A percentile compares a stretch with the other conserved stretches of the same genome.
phyloP scores from a whole-genome alignment of 1,139 yeast genomes.

The Nakaseomyces bracarensis region DNA sequence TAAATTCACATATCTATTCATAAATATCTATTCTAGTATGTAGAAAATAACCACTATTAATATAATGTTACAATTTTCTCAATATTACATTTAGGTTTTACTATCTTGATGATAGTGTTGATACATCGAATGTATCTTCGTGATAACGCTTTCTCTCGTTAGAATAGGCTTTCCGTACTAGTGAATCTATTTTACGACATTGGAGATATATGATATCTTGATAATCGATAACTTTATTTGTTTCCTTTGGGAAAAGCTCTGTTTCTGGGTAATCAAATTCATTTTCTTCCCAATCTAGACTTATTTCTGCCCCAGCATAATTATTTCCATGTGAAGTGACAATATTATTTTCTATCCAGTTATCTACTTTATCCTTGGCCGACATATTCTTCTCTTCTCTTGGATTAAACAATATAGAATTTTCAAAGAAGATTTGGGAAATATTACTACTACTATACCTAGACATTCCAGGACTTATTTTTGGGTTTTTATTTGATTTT shows the following conservation, averaged over 20 bases:
- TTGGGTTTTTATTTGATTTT: background rate
- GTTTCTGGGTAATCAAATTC: constrained; percentile 21
- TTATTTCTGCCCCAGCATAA: constrained; percentile 14
- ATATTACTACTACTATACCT: background rate
- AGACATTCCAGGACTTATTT: background rate
- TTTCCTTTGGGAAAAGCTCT: too few species aligned
- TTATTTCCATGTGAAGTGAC: background rate
- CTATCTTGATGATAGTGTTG: constrained; percentile 8
- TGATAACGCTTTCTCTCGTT: constrained; percentile 11
- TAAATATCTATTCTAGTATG: too few species aligned
- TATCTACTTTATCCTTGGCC: constrained; percentile 49
- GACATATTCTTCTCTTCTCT: constrained; percentile 52
- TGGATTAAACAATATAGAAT: constrained; percentile 41
- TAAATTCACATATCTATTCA: too few species aligned
- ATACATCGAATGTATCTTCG: constrained; percentile 4
- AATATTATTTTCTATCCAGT: constrained; percentile 56
- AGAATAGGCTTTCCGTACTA: constrained; percentile 23
- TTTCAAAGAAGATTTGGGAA: background rate
- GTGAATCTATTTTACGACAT: constrained; percentile 25
- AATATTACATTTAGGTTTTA: too few species aligned
- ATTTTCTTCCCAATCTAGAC: constrained; percentile 29
- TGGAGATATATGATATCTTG: constrained; percentile 28
- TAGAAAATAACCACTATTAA: too few species aligned
- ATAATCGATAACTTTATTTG: constrained; percentile 1
- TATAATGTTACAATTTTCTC: too few species aligned